phyloP scores from a whole-genome alignment of 1,284 basidiomycete species.

The Rhodotorula sp. region DNA sequence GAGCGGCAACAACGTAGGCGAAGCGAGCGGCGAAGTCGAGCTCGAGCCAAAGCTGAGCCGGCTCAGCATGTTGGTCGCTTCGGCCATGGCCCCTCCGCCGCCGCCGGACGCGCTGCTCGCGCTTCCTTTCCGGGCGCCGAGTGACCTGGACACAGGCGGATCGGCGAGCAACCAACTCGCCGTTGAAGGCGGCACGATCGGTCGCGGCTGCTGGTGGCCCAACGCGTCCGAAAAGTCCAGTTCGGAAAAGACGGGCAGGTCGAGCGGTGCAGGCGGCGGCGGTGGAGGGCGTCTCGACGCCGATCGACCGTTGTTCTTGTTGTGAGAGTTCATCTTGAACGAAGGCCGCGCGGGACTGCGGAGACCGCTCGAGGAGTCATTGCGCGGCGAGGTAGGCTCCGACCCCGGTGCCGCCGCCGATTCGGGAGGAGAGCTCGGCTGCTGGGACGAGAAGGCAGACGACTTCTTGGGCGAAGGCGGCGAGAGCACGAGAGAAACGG shows the following conservation, averaged over 20 bases:
- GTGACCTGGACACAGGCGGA: neutral
- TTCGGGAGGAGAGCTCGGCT: neutral
- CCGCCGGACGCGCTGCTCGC: neutral
- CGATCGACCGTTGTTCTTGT: neutral
- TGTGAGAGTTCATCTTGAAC: neutral
- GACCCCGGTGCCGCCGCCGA: too few relatives aligned
- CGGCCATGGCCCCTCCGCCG: neutral
- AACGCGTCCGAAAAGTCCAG: conserved; percentile 29
- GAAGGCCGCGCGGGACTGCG: neutral
- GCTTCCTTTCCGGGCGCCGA: neutral
- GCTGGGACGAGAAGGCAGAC: neutral
- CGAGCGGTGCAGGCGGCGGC: conserved; percentile 33
- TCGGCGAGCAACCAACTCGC: neutral
- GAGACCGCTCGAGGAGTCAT: conserved; percentile 13
- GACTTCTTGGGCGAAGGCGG: conserved; percentile 28
- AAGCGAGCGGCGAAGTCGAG: neutral
- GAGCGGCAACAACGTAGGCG: conserved; percentile 2
- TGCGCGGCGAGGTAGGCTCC: neutral
- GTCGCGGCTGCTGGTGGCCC: neutral
- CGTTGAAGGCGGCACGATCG: conserved; percentile 1
- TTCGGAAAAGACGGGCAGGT: conserved; percentile 33
- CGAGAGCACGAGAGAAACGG: conserved; percentile 33
- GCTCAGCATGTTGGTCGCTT: neutral
- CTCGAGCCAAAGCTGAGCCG: conserved; percentile 7
- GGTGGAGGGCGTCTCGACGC: conserved; percentile 22